A percentile compares a stretch with the other conserved stretches of the same genome.
These are phyloP conservation scores for Mallotus repandus DNA, from an alignment of 441 rosid species.

Conservation along the genomic window DNA sequence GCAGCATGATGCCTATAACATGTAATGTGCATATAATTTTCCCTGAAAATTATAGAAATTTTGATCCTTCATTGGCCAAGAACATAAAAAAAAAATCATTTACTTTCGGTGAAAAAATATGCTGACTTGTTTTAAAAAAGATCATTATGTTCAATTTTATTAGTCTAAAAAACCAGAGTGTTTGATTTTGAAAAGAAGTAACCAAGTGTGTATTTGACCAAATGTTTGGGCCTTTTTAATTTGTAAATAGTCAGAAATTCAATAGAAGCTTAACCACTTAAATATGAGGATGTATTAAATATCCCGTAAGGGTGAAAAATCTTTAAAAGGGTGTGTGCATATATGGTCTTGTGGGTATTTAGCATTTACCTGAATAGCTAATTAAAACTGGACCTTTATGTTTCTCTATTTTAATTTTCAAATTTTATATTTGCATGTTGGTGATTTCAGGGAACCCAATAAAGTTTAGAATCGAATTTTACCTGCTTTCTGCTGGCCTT, in stretches of 20 bases:
- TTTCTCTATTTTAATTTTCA: background rate
- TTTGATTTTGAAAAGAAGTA: background rate
- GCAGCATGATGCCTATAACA: background rate
- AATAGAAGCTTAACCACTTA: background rate
- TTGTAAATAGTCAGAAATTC: background rate
- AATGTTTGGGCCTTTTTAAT: background rate
- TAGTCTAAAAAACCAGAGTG: background rate
- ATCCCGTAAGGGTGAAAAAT: background rate
- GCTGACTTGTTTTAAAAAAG: background rate
- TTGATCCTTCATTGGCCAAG: background rate
- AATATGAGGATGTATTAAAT: background rate
- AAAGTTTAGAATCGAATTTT: background rate
- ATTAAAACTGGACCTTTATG: background rate
- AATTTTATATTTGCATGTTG: background rate
- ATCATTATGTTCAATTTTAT: background rate
- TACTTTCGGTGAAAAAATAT: background rate
- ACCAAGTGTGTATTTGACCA: background rate
- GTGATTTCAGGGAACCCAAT: background rate
- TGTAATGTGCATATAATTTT: background rate
- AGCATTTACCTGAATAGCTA: background rate
- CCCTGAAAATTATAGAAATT: background rate
- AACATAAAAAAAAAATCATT: background rate
- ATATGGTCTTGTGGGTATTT: background rate
- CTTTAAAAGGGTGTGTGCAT: too few relatives aligned
- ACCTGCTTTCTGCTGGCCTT: conserved; percentile 2